Percentiles rank a stretch among this genome's conserved stretches.
These are phyloP conservation scores for Hevea brasiliensis DNA, from an alignment of 345 rosid species.

Conservation along the genomic window DNA sequence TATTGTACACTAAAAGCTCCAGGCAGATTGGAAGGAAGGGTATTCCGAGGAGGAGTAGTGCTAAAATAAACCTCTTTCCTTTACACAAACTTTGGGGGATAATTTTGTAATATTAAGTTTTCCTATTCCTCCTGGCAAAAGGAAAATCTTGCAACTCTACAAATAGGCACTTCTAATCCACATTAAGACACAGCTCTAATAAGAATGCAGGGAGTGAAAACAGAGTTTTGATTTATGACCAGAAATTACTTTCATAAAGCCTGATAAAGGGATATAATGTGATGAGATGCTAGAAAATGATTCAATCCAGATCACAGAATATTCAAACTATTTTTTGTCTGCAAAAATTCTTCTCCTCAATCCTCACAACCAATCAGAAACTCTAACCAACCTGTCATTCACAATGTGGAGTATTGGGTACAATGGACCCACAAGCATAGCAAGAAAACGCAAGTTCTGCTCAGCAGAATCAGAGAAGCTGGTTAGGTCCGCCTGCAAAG, in stretches of 20 bases:
- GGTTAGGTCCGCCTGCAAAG: constrained; percentile 56
- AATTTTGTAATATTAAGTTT: not conserved
- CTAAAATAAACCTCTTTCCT: no score
- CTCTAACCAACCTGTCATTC: constrained; percentile 59
- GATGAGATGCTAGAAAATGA: not conserved
- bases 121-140: no score
- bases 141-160: not conserved
- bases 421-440: constrained; percentile 76
- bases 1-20: no score
- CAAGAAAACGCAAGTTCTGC: constrained; percentile 58
- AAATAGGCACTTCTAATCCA: not conserved
- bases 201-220: not conserved
- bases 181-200: not conserved
- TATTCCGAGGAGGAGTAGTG: no score
- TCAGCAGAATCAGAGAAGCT: constrained; percentile 62
- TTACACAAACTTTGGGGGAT: no score
- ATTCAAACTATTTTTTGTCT: not conserved
- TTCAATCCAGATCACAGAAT: not conserved
- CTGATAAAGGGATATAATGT: not conserved
- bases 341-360: not conserved
- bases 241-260: not conserved
- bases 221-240: not conserved
- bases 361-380: not conserved
- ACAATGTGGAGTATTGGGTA: constrained; percentile 67
- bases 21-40: no score